phyloP scores from a whole-genome alignment of 1,284 basidiomycete species.

The Apiotrichum sp. region DNA sequence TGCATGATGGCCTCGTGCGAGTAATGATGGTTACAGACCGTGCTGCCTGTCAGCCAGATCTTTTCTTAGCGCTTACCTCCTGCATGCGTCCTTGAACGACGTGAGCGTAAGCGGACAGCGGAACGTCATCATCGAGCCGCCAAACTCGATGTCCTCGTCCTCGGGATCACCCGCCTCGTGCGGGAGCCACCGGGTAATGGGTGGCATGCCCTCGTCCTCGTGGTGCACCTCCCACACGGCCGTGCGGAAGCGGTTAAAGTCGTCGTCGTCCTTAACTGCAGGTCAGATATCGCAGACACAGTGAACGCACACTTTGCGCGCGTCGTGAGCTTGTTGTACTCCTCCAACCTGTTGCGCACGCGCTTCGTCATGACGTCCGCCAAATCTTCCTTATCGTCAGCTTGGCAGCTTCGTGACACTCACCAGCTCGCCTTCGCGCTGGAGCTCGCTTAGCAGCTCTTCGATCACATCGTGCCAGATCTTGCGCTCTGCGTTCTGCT shows the following conservation, averaged over 20 bases:
- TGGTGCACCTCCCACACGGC: conserved; percentile 64
- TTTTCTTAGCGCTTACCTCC: conserved; percentile 33
- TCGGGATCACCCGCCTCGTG: conserved; percentile 67
- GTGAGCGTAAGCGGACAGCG: conserved; percentile 70
- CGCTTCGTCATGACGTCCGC: conserved; percentile 7
- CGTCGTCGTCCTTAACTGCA: conserved; percentile 51
- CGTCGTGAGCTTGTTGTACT: conserved; percentile 24
- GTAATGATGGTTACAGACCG: conserved; percentile 24
- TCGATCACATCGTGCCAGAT: conserved; percentile 49
- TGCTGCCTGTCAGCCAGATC: conserved; percentile 44
- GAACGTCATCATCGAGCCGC: conserved; percentile 71
- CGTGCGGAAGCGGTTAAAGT: conserved; percentile 61
- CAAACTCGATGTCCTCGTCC: conserved; percentile 72
- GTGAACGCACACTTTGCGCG: conserved; percentile 15
- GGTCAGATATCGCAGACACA: not conserved
- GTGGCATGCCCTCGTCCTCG: conserved; percentile 61
- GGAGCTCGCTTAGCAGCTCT: conserved; percentile 55
- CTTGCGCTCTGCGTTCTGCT: conserved; percentile 2
- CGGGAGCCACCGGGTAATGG: conserved; percentile 61
- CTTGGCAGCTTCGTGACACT: conserved; percentile 20
- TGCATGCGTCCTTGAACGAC: conserved; percentile 61
- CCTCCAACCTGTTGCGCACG: not conserved
- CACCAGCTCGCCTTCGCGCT: conserved; percentile 57
- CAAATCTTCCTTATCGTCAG: not conserved
- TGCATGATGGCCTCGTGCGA: conserved; percentile 18